These are phyloP conservation scores for Trichoderma sp. DNA, from an alignment of 2,329 filamentous ascomycete species.

Conservation along the genomic window DNA sequence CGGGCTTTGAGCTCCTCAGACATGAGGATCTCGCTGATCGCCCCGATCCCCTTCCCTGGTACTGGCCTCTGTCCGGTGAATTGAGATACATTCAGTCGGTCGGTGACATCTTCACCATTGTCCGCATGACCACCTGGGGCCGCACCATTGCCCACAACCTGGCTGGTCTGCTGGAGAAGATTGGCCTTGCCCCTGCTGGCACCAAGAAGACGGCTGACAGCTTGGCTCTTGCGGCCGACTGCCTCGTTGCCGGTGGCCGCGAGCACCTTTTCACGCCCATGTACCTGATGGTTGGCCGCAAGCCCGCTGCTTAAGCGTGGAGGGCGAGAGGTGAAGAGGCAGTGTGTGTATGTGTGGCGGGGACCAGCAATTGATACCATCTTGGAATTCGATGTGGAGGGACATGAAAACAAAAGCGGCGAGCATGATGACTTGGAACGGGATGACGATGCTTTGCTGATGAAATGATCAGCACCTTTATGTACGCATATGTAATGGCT, in stretches of 20 bases:
- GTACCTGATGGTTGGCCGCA: constrained; percentile 94
- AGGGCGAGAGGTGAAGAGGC: neutral
- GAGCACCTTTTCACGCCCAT: constrained; percentile 97
- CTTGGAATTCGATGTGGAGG: neutral
- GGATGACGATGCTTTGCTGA: neutral
- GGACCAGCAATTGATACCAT: neutral
- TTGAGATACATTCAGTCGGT: constrained; percentile 77
- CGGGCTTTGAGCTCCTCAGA: constrained; percentile 71
- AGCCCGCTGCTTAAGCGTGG: constrained; percentile 50
- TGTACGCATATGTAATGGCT: constrained; percentile 15
- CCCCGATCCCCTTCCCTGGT: constrained; percentile 18
- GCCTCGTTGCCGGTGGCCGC: constrained; percentile 78
- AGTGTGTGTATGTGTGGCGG: neutral
- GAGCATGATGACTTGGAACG: constrained; percentile 10
- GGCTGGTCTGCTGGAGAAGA: constrained; percentile 70
- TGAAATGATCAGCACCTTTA: neutral
- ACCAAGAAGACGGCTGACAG: constrained; percentile 95
- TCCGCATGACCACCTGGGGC: constrained; percentile 84
- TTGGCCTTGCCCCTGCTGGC: constrained; percentile 73
- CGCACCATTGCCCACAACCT: constrained; percentile 72
- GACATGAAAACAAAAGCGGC: neutral
- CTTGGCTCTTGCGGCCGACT: constrained; percentile 76
- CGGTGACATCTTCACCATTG: constrained; percentile 76
- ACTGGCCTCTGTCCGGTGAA: constrained; percentile 40
- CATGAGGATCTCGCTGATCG: constrained; percentile 56